Evolutionary conservation across 257 asterid species (phyloP).

Genomic region (Salvia miltiorrhiza): DNA sequence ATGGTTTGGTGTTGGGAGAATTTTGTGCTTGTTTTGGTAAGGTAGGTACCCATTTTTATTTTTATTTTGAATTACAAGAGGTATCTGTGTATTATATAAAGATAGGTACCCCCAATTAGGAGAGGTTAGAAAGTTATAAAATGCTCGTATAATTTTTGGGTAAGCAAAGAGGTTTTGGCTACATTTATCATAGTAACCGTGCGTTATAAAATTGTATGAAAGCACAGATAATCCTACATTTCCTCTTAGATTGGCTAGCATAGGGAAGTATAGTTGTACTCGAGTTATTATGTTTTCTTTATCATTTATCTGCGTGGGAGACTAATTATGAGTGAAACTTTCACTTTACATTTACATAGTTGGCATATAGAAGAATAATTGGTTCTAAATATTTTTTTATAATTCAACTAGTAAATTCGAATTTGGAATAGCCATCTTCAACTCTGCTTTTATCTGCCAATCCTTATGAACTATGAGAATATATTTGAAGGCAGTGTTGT

Average conservation of each 20-base stretch:
- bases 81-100: too few species aligned
- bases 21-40: too few species aligned
- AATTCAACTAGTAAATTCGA: too few species aligned
- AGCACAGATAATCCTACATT: background rate
- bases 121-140: background rate
- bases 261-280: background rate
- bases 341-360: background rate
- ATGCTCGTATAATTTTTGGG: too few species aligned
- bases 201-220: background rate
- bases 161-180: background rate
- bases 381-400: background rate
- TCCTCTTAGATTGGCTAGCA: background rate
- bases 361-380: background rate
- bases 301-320: background rate
- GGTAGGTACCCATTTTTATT: too few species aligned
- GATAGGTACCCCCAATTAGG: too few species aligned
- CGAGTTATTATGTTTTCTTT: background rate
- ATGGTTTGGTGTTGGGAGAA: too few species aligned
- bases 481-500: too few species aligned
- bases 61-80: too few species aligned
- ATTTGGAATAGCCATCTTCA: background rate
- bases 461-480: background rate
- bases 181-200: background rate
- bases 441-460: background rate
- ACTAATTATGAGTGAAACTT: background rate